Evolutionary conservation across 257 asterid species (phyloP), one percentile per base, ranked within the genome.

Genomic region (Dorcoceras hygrometricum): DNA sequence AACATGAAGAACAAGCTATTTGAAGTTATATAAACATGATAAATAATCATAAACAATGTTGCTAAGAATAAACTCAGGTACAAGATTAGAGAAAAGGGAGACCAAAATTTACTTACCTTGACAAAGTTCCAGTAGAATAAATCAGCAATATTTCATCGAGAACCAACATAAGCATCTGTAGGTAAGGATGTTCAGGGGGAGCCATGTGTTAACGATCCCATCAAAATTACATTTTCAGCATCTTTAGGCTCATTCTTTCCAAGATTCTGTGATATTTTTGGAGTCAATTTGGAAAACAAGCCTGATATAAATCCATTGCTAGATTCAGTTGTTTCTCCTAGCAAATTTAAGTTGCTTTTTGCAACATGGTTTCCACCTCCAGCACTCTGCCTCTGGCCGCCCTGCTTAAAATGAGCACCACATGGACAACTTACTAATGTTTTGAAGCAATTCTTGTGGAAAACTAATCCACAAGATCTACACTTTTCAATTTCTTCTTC

Each of bases 401-500:
- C 78, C 36, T 66, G 73, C 69, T 77, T 81, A 26, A 84, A 80
- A 34, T 28, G 79, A 62, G 83, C 75, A 32, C 95, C 95, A 71
- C 99, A 93, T 56, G 92, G 81, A 78, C 99, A 93, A 57, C 60
- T 71, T 6, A 78, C 76, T 60, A 80, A 68, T 77, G 74, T 90
- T 78, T 71, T 75, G 75, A 85, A 85, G 83, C 99, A 93, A 20
- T 75, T 77, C 79, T 82, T 77, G 83, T 90, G 99, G 87, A 86
- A 93, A 72, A 77, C 88, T n/a, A 74, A 60, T 36, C 66, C 75
- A 78, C 99, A 93, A 27, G 90, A 78, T 70, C 76, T 85, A 65
- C 99, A 93, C 74, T 80, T 93, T 78, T 88, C 87, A 12, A 80
- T 75, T 78, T 82, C 97, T 79, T 79, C 95, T 77, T 83, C 96